Percentiles rank a stretch among this genome's conserved stretches.
Conservation (phyloP, 768 basidiomycete species). For the Tulasnella sp. region DNA sequence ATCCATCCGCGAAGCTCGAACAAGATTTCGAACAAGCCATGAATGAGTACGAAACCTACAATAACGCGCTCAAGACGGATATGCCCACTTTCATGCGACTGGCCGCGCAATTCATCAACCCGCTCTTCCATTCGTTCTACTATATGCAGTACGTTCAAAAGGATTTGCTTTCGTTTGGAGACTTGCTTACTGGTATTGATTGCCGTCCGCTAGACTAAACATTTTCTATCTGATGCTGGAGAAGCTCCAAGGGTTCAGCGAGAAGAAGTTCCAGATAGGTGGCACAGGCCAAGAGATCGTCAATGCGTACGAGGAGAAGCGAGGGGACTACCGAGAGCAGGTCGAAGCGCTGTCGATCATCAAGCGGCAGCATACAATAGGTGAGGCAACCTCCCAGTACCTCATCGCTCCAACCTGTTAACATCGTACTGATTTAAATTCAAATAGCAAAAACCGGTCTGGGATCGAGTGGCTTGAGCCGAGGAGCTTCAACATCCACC, state of each 20-base stretch:
- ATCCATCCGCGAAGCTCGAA: slow-evolving; percentile 49
- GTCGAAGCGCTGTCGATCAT: slow-evolving; percentile 74
- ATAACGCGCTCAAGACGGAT: slow-evolving; percentile 79
- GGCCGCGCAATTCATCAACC: slow-evolving; percentile 83
- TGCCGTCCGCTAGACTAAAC: slow-evolving; percentile 51
- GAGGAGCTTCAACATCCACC: not conserved
- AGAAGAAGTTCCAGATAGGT: slow-evolving; percentile 60
- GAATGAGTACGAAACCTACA: slow-evolving; percentile 89
- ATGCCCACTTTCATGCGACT: slow-evolving; percentile 87
- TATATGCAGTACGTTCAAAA: slow-evolving; percentile 96
- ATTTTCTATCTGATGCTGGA: slow-evolving; percentile 91
- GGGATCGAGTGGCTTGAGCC: not conserved
- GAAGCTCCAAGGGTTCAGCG: slow-evolving; percentile 78
- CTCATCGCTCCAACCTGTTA: not conserved
- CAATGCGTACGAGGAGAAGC: slow-evolving; percentile 62
- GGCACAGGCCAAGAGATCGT: slow-evolving; percentile 62
- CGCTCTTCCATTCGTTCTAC: slow-evolving; percentile 96
- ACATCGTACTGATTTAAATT: not conserved
- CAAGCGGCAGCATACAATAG: slow-evolving; percentile 75
- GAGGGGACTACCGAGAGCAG: slow-evolving; percentile 69
- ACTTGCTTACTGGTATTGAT: not conserved
- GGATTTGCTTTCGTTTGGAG: not conserved
- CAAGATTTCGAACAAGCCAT: slow-evolving; percentile 92
- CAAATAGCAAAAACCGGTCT: not conserved
- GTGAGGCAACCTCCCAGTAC: slow-evolving; percentile 34